These are phyloP conservation scores for Calonectria multiphialidica DNA, from an alignment of 2,329 filamentous ascomycete genomes.

Conservation along the genomic window DNA sequence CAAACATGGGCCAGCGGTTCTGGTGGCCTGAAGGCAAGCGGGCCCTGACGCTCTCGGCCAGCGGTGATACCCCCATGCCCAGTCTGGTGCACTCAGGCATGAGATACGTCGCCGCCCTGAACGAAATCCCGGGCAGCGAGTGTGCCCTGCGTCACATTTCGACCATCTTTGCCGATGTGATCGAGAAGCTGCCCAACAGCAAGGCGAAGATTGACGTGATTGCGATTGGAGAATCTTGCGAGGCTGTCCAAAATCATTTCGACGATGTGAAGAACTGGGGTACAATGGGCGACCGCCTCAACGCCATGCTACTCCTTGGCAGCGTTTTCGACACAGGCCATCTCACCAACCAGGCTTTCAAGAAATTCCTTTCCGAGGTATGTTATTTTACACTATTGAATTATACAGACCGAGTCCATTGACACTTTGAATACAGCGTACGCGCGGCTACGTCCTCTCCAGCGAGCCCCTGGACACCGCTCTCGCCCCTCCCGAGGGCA, in stretches of 20 bases:
- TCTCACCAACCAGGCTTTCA: conserved; percentile 59
- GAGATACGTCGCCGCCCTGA: conserved; percentile 64
- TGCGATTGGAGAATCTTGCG: conserved; percentile 76
- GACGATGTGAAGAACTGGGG: conserved; percentile 65
- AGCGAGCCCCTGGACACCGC: conserved; percentile 62
- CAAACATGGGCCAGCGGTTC: conserved; percentile 82
- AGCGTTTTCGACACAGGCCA: conserved; percentile 54
- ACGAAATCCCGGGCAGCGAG: conserved; percentile 72
- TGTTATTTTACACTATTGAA: conserved; percentile 29
- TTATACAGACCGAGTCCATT: neutral
- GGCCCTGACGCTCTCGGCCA: conserved; percentile 69
- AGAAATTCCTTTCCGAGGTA: conserved; percentile 64
- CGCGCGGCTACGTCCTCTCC: conserved; percentile 72
- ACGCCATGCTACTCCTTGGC: conserved; percentile 63
- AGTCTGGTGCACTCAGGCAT: conserved; percentile 71
- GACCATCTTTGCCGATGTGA: conserved; percentile 74
- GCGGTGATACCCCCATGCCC: conserved; percentile 69
- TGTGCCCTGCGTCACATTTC: conserved; percentile 71
- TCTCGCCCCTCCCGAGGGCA: conserved; percentile 65
- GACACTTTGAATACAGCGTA: conserved; percentile 56
- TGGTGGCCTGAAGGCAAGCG: conserved; percentile 78
- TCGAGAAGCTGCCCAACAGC: conserved; percentile 61
- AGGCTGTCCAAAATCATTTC: conserved; percentile 69
- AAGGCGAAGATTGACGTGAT: conserved; percentile 76
- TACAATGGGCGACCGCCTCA: conserved; percentile 56